Conservation (phyloP, 345 rosid species). For the Crucihimalaya himalaica region DNA sequence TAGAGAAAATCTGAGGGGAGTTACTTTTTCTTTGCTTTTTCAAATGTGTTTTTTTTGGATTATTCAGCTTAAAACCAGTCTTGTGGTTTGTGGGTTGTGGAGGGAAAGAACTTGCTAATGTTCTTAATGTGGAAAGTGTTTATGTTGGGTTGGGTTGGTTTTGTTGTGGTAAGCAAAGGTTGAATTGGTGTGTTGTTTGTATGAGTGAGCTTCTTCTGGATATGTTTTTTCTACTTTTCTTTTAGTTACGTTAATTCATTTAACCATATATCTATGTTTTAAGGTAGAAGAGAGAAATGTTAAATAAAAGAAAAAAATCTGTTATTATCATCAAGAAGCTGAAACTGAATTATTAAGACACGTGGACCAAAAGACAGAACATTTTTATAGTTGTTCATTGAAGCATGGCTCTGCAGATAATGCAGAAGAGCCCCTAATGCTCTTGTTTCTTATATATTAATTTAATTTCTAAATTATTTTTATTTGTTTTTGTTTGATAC, state of each 20-base stretch:
- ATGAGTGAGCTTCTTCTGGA: conserved; percentile 46
- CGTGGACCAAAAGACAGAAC: conserved; percentile 31
- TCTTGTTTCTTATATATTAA: neutral
- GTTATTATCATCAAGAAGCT: conserved; percentile 27
- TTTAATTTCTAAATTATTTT: neutral
- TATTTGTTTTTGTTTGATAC: neutral
- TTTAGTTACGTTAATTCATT: conserved; percentile 23
- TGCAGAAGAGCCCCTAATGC: conserved; percentile 23
- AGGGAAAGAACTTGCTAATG: conserved; percentile 22
- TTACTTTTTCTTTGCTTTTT: neutral
- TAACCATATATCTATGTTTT: conserved; percentile 17
- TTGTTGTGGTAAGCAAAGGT: conserved; percentile 40
- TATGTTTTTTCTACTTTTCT: conserved; percentile 2
- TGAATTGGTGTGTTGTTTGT: conserved; percentile 51
- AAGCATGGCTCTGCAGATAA: conserved; percentile 22
- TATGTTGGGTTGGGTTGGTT: conserved; percentile 26
- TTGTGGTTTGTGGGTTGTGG: conserved; percentile 31
- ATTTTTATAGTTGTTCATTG: conserved; percentile 12
- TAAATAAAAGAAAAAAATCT: neutral
- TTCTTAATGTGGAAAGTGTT: conserved; percentile 37
- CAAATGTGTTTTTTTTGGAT: conserved; percentile 8
- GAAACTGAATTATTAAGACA: conserved; percentile 32
- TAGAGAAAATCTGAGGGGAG: conserved; percentile 19
- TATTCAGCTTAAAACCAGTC: conserved; percentile 30
- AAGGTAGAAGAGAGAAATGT: neutral